Percentiles rank a stretch among this genome's conserved stretches.
phyloP scores from a whole-genome alignment of 768 basidiomycete species.

The Auriscalpium vulgare region DNA sequence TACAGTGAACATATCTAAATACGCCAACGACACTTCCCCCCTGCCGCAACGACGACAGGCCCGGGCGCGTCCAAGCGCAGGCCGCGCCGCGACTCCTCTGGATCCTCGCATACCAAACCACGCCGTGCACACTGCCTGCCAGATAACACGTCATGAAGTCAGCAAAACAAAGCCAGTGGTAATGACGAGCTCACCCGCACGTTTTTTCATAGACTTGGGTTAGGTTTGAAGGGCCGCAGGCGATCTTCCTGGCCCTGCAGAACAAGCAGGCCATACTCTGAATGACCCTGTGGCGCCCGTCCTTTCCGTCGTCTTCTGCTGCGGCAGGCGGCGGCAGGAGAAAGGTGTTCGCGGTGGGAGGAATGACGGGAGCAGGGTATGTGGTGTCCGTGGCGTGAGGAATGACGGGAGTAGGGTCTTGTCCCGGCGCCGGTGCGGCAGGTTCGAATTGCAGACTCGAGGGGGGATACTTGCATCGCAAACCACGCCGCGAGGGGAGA shows the following conservation, averaged over 20 bases:
- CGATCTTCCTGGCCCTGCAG: slow-evolving; percentile 29
- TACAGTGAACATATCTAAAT: no score
- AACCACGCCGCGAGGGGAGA: slow-evolving; percentile 9
- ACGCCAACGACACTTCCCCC: no score
- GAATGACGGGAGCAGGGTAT: not conserved
- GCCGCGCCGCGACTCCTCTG: slow-evolving; percentile 9
- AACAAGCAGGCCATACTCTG: slow-evolving; percentile 24
- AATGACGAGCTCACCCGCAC: slow-evolving; percentile 13
- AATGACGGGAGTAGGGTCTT: not conserved
- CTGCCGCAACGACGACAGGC: no score
- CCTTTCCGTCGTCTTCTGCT: not conserved
- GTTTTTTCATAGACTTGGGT: slow-evolving; percentile 18
- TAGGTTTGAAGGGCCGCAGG: slow-evolving; percentile 24
- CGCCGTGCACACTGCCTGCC: slow-evolving; percentile 10
- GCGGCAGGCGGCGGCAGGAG: not conserved
- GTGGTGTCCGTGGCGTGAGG: not conserved
- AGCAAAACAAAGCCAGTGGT: no score
- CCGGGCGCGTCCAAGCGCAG: no score
- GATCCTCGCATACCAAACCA: slow-evolving; percentile 10
- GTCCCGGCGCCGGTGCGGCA: not conserved
- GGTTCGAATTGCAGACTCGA: not conserved
- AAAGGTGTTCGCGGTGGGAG: not conserved
- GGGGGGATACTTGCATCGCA: no score
- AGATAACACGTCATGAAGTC: not conserved
- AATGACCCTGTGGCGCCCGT: no score